These are phyloP conservation scores for Clonostachys rosea DNA, from an alignment of 2,329 filamentous ascomycete species.

Conservation along the genomic window DNA sequence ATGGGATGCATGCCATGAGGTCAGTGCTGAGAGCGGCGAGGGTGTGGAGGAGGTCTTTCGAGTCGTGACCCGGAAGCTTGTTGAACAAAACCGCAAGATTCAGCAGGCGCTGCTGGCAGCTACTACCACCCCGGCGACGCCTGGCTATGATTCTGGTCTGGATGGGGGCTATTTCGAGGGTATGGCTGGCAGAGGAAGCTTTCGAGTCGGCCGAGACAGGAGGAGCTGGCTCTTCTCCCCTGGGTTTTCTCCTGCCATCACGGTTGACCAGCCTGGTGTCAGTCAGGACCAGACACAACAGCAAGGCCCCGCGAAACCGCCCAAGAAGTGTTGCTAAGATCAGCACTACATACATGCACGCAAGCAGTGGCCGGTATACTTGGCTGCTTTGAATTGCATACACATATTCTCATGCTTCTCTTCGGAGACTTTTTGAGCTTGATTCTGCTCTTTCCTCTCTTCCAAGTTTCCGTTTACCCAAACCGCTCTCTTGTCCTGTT, in stretches of 20 bases:
- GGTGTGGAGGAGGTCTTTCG: slow-evolving; percentile 96
- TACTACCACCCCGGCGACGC: slow-evolving; percentile 39
- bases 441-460: too few relatives aligned
- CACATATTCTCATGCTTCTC: too few relatives aligned
- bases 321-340: slow-evolving; percentile 16
- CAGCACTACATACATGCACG: too few relatives aligned
- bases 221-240: slow-evolving; percentile 56
- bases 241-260: slow-evolving; percentile 45
- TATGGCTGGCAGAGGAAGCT: slow-evolving; percentile 40
- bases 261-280: slow-evolving; percentile 34
- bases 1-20: slow-evolving; percentile 97
- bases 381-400: too few relatives aligned
- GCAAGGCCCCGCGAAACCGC: slow-evolving; percentile 7
- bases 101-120: slow-evolving; percentile 54
- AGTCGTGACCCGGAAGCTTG: slow-evolving; percentile 57
- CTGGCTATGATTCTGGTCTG: slow-evolving; percentile 25
- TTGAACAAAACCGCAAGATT: slow-evolving; percentile 60
- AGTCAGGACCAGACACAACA: slow-evolving; percentile 12
- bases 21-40: slow-evolving; percentile 89
- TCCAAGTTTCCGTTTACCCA: too few relatives aligned
- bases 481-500: too few relatives aligned
- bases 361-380: too few relatives aligned
- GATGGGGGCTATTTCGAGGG: slow-evolving; percentile 49
- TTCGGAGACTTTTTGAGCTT: too few relatives aligned
- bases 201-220: slow-evolving; percentile 52